These are phyloP conservation scores for Fusarium nisikadoi DNA, from an alignment of 2,329 filamentous ascomycete genomes.

Conservation along the genomic window DNA sequence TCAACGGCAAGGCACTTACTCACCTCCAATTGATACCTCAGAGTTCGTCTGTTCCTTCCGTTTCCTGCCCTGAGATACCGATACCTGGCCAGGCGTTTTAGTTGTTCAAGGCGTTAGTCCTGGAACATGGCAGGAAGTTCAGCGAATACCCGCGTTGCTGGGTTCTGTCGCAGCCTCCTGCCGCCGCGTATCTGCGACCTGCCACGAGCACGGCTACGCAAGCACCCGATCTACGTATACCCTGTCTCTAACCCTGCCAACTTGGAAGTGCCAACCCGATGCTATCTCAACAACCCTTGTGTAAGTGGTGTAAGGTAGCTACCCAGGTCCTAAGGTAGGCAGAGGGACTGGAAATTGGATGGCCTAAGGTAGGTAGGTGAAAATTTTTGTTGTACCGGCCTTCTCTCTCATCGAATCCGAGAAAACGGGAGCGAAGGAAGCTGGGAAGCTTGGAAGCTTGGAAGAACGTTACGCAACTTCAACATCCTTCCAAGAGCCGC, in stretches of 20 bases:
- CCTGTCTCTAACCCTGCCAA: neutral
- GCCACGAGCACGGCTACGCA: constrained; percentile 17
- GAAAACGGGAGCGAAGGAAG: neutral
- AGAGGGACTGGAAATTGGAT: neutral
- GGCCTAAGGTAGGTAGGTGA: too few species aligned
- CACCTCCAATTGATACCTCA: constrained; percentile 1
- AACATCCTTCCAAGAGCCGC: constrained; percentile 9
- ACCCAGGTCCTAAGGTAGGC: constrained; percentile 7
- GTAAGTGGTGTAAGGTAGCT: constrained; percentile 4
- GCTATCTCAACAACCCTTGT: constrained; percentile 10
- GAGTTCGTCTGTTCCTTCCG: constrained; percentile 4
- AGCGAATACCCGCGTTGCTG: constrained; percentile 17
- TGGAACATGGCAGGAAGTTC: neutral
- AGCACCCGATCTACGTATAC: constrained; percentile 17
- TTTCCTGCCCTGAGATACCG: neutral
- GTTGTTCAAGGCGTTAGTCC: neutral
- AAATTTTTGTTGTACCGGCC: neutral
- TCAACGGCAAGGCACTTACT: constrained; percentile 12
- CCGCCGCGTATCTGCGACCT: constrained; percentile 26
- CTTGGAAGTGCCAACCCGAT: neutral
- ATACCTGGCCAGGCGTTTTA: neutral
- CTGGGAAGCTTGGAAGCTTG: neutral
- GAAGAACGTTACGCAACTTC: neutral
- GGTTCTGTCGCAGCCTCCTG: constrained; percentile 2
- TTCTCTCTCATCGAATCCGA: neutral